phyloP scores from a whole-genome alignment of 768 basidiomycete genomes.

The Suillus brevipes region DNA sequence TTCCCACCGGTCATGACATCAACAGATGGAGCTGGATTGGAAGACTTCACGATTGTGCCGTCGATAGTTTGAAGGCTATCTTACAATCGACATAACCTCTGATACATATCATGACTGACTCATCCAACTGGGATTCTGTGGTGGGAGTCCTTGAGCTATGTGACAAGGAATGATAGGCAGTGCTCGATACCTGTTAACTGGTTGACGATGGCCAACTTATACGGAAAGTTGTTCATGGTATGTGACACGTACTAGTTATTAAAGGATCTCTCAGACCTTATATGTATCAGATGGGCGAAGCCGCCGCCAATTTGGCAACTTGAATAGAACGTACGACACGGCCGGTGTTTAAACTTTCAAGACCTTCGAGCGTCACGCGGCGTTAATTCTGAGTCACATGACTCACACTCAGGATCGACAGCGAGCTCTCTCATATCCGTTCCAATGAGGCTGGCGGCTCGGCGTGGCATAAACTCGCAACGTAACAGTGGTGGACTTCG shows the following conservation, averaged over 20 bases:
- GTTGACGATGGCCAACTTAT: neutral
- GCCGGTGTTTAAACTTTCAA: too few relatives aligned
- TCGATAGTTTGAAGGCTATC: neutral
- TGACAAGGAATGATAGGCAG: neutral
- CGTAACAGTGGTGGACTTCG: too few relatives aligned
- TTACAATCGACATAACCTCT: neutral
- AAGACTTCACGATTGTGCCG: neutral
- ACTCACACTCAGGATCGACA: too few relatives aligned
- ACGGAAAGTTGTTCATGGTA: neutral
- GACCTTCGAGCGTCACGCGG: too few relatives aligned
- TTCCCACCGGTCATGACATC: neutral
- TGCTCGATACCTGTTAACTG: neutral
- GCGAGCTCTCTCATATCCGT: too few relatives aligned
- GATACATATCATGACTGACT: neutral
- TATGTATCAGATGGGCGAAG: too few relatives aligned
- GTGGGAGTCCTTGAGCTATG: neutral
- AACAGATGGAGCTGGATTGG: neutral
- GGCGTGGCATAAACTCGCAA: too few relatives aligned
- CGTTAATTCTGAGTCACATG: too few relatives aligned
- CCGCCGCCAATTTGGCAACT: too few relatives aligned
- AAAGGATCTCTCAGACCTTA: too few relatives aligned
- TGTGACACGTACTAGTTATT: neutral
- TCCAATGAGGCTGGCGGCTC: too few relatives aligned
- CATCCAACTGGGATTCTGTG: neutral
- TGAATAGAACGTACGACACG: too few relatives aligned